phyloP scores from a whole-genome alignment of 768 basidiomycete genomes.

The Phlebiopsis gigantea region DNA sequence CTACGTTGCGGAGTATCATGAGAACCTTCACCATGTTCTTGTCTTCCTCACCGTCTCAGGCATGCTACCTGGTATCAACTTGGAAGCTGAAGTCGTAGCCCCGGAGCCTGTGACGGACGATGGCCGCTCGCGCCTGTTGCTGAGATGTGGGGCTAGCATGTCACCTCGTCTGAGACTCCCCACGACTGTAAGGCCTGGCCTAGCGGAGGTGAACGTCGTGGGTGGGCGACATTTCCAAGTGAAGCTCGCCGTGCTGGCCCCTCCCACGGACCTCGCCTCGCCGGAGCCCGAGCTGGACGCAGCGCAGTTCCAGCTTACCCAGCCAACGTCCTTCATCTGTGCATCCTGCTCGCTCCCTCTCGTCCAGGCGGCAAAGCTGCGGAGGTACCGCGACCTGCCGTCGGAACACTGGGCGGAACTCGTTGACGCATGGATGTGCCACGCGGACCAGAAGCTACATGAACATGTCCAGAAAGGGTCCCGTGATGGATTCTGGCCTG shows the following conservation, averaged over 20 bases:
- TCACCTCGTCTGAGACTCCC: constrained; percentile 37
- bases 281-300: constrained; percentile 58
- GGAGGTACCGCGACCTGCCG: constrained; percentile 76
- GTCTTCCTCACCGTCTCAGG: constrained; percentile 64
- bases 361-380: constrained; percentile 41
- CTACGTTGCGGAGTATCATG: constrained; percentile 76
- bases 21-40: constrained; percentile 75
- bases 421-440: constrained; percentile 98
- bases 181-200: constrained; percentile 59
- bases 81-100: constrained; percentile 64
- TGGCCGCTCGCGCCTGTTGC: constrained; percentile 50
- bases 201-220: constrained; percentile 51
- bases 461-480: constrained; percentile 57
- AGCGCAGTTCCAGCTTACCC: constrained; percentile 46
- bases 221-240: constrained; percentile 61
- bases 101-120: constrained; percentile 27
- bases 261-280: constrained; percentile 15
- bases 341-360: constrained; percentile 76
- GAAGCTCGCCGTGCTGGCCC: constrained; percentile 45
- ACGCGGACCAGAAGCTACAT: constrained; percentile 80
- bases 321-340: constrained; percentile 69
- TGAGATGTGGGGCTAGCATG: constrained; percentile 52
- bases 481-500: constrained; percentile 77
- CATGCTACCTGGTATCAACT: constrained; percentile 40
- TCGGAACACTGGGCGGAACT: constrained; percentile 98